Percentiles rank a stretch among this genome's conserved stretches.
Evolutionary conservation across 495 filamentous ascomycete species (phyloP).

Genomic region (Annulohypoxylon stygium): DNA sequence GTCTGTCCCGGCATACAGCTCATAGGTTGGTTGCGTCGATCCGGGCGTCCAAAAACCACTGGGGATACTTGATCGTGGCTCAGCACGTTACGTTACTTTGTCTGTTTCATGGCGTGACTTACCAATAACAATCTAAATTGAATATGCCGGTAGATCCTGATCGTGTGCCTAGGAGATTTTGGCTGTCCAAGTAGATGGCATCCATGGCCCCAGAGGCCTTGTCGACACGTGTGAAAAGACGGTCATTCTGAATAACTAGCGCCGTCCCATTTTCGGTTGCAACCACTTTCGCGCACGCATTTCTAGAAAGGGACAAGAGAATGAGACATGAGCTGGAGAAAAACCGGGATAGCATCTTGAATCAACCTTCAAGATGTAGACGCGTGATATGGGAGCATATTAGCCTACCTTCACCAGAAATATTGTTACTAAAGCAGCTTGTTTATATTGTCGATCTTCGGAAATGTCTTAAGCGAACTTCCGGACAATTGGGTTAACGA

Average conservation of each 20-base stretch:
- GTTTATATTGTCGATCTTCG: constrained; percentile 48
- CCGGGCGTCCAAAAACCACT: constrained; percentile 67
- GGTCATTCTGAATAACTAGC: constrained; percentile 62
- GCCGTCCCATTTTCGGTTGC: constrained; percentile 43
- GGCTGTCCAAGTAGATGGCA: constrained; percentile 60
- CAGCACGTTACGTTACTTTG: constrained; percentile 44
- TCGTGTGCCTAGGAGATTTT: constrained; percentile 59
- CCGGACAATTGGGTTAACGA: constrained; percentile 20
- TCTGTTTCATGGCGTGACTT: constrained; percentile 37
- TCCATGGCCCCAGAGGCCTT: constrained; percentile 62
- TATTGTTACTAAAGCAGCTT: constrained; percentile 38
- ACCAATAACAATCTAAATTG: constrained; percentile 53
- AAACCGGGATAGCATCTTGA: constrained; percentile 37
- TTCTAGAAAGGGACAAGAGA: constrained; percentile 31
- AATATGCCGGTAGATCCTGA: constrained; percentile 48
- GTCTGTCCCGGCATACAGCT: constrained; percentile 64
- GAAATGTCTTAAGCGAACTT: constrained; percentile 38
- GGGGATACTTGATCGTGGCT: constrained; percentile 61
- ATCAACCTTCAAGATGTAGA: constrained; percentile 30
- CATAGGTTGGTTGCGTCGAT: constrained; percentile 55
- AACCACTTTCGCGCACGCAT: constrained; percentile 41
- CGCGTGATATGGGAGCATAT: constrained; percentile 40
- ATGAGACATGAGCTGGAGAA: constrained; percentile 35
- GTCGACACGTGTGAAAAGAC: constrained; percentile 61
- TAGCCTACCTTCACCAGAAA: constrained; percentile 38